These are phyloP conservation scores for Fragaria nilgerrensis DNA, from an alignment of 306 rosid genomes.

Conservation along the genomic window DNA sequence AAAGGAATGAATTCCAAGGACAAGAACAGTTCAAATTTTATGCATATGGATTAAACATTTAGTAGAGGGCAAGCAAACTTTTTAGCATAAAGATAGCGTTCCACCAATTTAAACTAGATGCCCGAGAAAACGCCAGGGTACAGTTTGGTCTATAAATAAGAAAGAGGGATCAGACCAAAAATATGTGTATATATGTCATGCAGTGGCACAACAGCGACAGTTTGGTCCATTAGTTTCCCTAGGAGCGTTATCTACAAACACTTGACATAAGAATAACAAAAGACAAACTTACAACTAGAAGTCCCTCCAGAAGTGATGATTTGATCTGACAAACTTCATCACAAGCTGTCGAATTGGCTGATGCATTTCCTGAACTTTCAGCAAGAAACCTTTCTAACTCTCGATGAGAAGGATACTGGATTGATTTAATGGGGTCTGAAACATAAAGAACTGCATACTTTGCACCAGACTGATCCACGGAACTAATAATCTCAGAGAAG, in stretches of 20 bases:
- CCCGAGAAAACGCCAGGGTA: neutral
- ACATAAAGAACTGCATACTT: slow-evolving; percentile 83
- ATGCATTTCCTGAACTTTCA: slow-evolving; percentile 53
- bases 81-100: neutral
- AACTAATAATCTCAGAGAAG: slow-evolving; percentile 57
- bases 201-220: neutral
- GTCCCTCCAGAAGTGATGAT: slow-evolving; percentile 91
- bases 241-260: slow-evolving; percentile 1
- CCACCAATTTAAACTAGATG: neutral
- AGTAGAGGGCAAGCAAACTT: neutral
- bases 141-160: neutral
- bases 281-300: slow-evolving; percentile 68
- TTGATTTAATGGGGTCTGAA: slow-evolving; percentile 65
- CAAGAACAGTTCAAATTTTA: neutral
- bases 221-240: neutral
- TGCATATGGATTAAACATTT: neutral
- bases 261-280: neutral
- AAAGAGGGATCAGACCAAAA: neutral
- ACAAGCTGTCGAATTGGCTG: slow-evolving; percentile 45
- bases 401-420: slow-evolving; percentile 57
- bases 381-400: slow-evolving; percentile 77
- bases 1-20: neutral
- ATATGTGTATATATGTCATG: neutral
- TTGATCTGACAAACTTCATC: slow-evolving; percentile 81
- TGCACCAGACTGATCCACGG: slow-evolving; percentile 73